Conservation (phyloP, 805 yeast genomes). For the Candida oleophila region DNA sequence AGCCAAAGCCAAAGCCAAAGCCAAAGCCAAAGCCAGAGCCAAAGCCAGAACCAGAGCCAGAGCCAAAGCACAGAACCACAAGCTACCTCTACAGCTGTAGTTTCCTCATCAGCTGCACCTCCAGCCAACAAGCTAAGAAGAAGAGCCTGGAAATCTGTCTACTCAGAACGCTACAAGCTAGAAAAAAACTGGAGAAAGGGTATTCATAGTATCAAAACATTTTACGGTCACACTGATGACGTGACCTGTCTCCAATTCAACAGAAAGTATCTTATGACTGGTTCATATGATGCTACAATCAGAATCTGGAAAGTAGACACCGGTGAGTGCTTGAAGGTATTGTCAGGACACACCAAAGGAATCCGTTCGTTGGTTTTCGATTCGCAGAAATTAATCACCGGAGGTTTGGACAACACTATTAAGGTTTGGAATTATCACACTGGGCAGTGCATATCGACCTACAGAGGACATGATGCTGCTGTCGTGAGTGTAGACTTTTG, state of each 20-base stretch:
- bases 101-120: not conserved
- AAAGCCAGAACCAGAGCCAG: conserved; percentile 8
- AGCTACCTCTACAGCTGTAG: not conserved
- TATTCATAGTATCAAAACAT: conserved; percentile 56
- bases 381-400: conserved; percentile 84
- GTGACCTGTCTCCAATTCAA: conserved; percentile 87
- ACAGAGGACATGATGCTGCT: conserved; percentile 86
- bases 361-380: conserved; percentile 85
- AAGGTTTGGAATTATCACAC: conserved; percentile 95
- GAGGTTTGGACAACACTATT: conserved; percentile 86
- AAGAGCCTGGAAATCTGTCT: conserved; percentile 95
- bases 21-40: conserved; percentile 11
- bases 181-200: conserved; percentile 97
- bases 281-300: conserved; percentile 86
- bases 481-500: conserved; percentile 82
- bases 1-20: conserved; percentile 14
- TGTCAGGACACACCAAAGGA: conserved; percentile 86
- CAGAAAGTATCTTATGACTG: conserved; percentile 74
- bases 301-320: conserved; percentile 91
- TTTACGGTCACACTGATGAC: conserved; percentile 84
- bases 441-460: conserved; percentile 91
- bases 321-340: conserved; percentile 72
- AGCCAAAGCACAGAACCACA: conserved; percentile 2
- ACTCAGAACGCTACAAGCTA: conserved; percentile 84
- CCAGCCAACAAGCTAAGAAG: conserved; percentile 17